Percentiles rank a stretch among this genome's conserved stretches.
Conservation (phyloP, 495 filamentous ascomycete species). For the Tetracladium setigerum region DNA sequence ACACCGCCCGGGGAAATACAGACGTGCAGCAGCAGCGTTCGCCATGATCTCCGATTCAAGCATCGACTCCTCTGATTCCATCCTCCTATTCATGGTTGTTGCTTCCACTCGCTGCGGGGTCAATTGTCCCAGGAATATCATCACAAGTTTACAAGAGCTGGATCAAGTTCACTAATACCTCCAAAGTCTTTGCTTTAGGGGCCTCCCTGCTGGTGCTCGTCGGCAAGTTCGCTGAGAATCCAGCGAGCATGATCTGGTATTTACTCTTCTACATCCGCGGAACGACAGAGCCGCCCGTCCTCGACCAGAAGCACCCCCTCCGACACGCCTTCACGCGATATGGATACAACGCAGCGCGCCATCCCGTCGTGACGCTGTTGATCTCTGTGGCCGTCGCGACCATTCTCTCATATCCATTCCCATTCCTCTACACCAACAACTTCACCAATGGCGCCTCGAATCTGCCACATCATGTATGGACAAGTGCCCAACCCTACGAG, state of each 20-base stretch:
- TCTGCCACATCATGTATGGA: conserved; percentile 71
- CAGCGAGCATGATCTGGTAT: conserved; percentile 21
- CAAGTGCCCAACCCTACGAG: conserved; percentile 52
- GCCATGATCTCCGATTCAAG: no score
- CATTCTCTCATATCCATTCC: conserved; percentile 56
- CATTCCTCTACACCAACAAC: conserved; percentile 58
- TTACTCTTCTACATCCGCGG: conserved; percentile 24
- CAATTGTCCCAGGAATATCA: no score
- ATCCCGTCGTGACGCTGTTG: conserved; percentile 58
- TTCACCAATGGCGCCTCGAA: conserved; percentile 50
- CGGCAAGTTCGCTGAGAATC: conserved; percentile 6
- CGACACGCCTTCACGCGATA: conserved; percentile 52
- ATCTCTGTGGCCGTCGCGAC: conserved; percentile 55
- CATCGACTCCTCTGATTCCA: no score
- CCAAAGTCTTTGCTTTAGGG: neutral
- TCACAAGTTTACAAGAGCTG: no score
- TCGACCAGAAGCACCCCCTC: conserved; percentile 51
- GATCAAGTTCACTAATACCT: neutral
- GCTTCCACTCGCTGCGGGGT: no score
- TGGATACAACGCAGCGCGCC: conserved; percentile 54
- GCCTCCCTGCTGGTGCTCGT: neutral
- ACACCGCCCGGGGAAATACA: no score
- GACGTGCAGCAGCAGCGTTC: no score
- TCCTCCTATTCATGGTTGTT: no score
- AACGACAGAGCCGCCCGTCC: conserved; percentile 55